Conservation (phyloP, 768 basidiomycete species). For the Boletus vermiculosoides region DNA sequence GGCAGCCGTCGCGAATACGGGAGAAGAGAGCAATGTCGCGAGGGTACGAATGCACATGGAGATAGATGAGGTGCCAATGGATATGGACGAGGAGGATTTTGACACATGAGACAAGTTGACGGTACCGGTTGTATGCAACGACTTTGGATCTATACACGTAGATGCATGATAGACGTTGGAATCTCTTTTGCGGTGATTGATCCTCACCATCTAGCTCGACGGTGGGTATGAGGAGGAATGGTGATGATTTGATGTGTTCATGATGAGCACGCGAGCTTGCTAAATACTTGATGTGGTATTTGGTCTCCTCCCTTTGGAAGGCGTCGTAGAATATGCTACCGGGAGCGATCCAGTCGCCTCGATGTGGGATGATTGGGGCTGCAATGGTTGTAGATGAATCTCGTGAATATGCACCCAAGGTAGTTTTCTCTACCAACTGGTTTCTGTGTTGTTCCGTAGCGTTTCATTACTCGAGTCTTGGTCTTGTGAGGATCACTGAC, state of each 20-base stretch:
- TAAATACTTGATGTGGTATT: not conserved
- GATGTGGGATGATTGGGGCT: not conserved
- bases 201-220: not conserved
- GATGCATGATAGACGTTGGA: not conserved
- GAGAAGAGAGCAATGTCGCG: not conserved
- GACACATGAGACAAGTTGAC: not conserved
- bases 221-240: not conserved
- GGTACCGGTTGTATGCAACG: not conserved
- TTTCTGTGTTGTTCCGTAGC: not conserved
- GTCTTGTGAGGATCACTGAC: too few relatives aligned
- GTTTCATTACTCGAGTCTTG: not conserved
- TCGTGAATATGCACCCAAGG: not conserved
- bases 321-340: not conserved
- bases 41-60: conserved; percentile 1
- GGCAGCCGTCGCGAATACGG: not conserved
- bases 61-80: not conserved
- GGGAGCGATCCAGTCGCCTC: not conserved
- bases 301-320: not conserved
- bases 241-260: not conserved
- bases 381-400: not conserved
- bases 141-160: not conserved
- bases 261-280: not conserved
- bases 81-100: not conserved
- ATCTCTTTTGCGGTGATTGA: not conserved
- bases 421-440: not conserved